Percentiles rank a stretch among this genome's conserved stretches.
These are phyloP conservation scores for Geranium incanum DNA, from an alignment of 441 rosid genomes.

Conservation along the genomic window DNA sequence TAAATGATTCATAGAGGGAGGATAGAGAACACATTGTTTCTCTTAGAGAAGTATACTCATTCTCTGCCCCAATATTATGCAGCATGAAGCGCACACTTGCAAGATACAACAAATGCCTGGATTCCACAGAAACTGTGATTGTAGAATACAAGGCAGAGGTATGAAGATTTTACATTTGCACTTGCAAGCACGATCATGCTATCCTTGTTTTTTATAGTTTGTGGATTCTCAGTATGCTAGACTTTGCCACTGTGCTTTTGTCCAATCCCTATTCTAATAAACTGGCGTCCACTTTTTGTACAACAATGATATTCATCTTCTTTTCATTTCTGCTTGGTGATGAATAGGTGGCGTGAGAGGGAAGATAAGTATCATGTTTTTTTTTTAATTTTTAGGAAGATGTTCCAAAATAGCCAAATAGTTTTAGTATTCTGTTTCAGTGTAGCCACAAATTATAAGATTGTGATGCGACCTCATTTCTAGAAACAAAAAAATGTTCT, in stretches of 20 bases:
- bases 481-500: not conserved
- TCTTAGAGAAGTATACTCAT: not conserved
- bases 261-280: not conserved
- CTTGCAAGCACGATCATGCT: not conserved
- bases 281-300: not conserved
- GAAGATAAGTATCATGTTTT: not conserved
- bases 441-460: not conserved
- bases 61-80: constrained; percentile 13
- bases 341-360: not conserved
- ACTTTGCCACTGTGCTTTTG: not conserved
- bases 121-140: constrained; percentile 38
- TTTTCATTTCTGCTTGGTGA: not conserved
- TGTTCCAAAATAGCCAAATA: not conserved
- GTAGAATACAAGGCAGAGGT: constrained; percentile 49
- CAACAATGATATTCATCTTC: not conserved
- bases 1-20: not conserved
- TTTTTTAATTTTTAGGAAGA: not conserved
- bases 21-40: not conserved
- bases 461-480: not conserved
- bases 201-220: too few relatives aligned
- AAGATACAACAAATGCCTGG: constrained; percentile 56
- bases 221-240: not conserved
- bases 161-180: constrained; percentile 2
- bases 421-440: not conserved
- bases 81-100: constrained; percentile 80